Evolutionary conservation across 2,329 filamentous ascomycete genomes (phyloP).

Genomic region (Arthroderma sp.): DNA sequence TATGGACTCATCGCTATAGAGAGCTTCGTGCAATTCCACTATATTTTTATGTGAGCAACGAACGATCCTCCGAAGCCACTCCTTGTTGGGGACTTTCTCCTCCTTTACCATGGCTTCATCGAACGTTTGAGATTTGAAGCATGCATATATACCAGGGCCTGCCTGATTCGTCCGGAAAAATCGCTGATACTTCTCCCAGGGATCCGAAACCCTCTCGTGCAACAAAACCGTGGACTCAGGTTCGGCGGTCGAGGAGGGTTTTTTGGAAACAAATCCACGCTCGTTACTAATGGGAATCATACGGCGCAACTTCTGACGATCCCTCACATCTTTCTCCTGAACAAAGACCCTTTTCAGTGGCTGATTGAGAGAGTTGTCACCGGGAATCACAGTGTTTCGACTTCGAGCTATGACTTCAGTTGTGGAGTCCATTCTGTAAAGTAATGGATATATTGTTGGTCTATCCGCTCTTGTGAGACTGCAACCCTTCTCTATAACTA

Average conservation of each 20-base stretch:
- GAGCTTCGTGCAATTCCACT: constrained; percentile 4
- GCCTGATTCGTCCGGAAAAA: neutral
- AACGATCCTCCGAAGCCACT: constrained; percentile 6
- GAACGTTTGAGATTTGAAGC: constrained; percentile 1
- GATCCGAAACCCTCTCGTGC: too few relatives aligned
- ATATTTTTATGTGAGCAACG: constrained; percentile 7
- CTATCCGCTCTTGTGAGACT: too few relatives aligned
- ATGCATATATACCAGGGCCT: neutral
- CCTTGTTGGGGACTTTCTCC: constrained; percentile 1
- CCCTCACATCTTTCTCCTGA: too few relatives aligned
- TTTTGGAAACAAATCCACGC: too few relatives aligned
- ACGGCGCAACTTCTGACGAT: neutral
- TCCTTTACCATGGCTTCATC: constrained; percentile 6
- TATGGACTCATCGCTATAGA: constrained; percentile 7
- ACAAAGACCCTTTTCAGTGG: too few relatives aligned
- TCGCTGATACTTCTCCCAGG: neutral
- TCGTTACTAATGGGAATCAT: neutral
- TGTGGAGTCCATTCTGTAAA: too few relatives aligned
- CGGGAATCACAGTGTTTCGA: too few relatives aligned
- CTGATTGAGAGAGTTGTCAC: too few relatives aligned
- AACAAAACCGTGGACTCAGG: neutral
- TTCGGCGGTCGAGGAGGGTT: constrained; percentile 4
- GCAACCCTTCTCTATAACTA: too few relatives aligned
- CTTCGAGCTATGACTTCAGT: too few relatives aligned
- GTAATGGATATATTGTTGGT: too few relatives aligned